These are phyloP conservation scores for Gracilariopsis chorda DNA, from an alignment of 23 red algal genomes.

Conservation along the genomic window DNA sequence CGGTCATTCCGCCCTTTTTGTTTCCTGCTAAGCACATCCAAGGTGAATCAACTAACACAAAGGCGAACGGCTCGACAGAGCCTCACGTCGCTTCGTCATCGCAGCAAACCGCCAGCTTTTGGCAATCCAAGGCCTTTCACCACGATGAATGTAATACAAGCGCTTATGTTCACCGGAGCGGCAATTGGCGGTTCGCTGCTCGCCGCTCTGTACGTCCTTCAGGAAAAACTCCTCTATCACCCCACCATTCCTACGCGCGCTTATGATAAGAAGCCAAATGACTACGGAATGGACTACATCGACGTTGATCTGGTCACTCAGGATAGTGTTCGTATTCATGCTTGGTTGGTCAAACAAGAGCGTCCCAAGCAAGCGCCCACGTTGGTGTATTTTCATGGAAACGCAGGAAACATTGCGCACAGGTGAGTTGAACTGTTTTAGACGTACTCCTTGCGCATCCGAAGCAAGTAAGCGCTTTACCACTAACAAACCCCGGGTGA, in stretches of 20 bases:
- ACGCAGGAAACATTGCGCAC: conserved; percentile 91
- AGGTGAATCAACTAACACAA: not conserved
- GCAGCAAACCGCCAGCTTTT: not conserved
- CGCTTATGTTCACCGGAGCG: conserved; percentile 2
- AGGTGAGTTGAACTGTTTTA: conserved; percentile 1
- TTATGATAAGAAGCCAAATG: conserved; percentile 60
- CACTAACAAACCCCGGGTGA: too few species aligned
- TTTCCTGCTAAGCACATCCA: too few species aligned
- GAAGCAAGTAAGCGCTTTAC: not conserved
- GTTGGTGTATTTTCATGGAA: conserved; percentile 94
- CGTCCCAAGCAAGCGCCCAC: conserved; percentile 47
- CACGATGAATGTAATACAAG: conserved; percentile 20
- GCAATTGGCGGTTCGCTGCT: conserved; percentile 49
- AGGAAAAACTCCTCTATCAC: conserved; percentile 88
- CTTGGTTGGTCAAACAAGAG: conserved; percentile 75
- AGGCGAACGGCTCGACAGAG: not conserved
- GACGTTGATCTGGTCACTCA: conserved; percentile 67
- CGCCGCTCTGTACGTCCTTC: conserved; percentile 67
- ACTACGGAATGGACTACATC: conserved; percentile 66
- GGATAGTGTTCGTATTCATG: conserved; percentile 77
- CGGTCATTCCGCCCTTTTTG: too few species aligned
- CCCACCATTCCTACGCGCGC: conserved; percentile 77
- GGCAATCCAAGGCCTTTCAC: not conserved
- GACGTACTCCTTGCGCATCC: not conserved
- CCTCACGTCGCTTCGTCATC: not conserved